Percentiles rank a stretch among this genome's conserved stretches.
Evolutionary conservation across 768 basidiomycete species (phyloP).

Genomic region (Suillus decipiens): DNA sequence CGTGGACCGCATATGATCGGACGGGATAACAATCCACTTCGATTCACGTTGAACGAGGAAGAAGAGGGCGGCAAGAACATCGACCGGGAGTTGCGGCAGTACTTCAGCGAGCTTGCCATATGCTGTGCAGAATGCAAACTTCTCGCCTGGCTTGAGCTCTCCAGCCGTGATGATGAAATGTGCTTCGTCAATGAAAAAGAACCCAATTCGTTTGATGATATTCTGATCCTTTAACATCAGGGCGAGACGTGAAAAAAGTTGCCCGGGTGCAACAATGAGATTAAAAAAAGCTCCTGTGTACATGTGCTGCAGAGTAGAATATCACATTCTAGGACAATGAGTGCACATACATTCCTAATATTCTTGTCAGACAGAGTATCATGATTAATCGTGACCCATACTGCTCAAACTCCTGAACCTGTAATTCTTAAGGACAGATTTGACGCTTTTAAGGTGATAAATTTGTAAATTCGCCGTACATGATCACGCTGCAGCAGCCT

Average conservation of each 20-base stretch:
- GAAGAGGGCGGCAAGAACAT: no score
- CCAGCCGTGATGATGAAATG: no score
- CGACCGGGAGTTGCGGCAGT: no score
- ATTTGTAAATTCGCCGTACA: background rate
- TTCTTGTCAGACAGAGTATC: background rate
- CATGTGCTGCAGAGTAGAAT: no score
- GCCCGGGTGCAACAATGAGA: background rate
- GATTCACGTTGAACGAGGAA: no score
- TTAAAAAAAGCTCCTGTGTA: background rate
- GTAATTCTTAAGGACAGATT: background rate
- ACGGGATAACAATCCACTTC: no score
- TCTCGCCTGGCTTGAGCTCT: no score
- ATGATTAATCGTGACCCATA: background rate
- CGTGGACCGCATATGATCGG: no score
- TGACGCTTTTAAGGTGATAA: background rate
- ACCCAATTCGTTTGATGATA: background rate
- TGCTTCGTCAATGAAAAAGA: background rate
- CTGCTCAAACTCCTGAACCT: background rate
- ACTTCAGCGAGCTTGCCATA: no score
- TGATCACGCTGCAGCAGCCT: background rate
- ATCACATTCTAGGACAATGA: no score
- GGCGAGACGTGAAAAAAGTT: no score
- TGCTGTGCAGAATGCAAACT: no score
- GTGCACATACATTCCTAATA: background rate
- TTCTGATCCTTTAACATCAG: background rate